phyloP scores from a whole-genome alignment of 257 asterid genomes.

The Solanum phureja region DNA sequence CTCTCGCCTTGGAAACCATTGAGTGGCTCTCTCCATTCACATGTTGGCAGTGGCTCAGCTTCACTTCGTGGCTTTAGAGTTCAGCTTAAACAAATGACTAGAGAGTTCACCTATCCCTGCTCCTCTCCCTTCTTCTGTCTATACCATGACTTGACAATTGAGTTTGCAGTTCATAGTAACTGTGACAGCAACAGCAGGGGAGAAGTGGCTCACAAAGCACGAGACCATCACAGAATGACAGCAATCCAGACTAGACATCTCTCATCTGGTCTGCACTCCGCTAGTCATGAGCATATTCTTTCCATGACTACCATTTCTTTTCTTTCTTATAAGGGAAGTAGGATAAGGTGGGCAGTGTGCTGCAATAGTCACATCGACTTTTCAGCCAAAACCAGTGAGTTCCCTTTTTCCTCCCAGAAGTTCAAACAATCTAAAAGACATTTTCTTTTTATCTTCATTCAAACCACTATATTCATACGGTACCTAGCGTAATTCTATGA shows the following conservation, averaged over 20 bases:
- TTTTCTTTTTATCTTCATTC: neutral
- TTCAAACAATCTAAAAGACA: neutral
- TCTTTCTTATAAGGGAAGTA: neutral
- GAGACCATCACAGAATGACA: neutral
- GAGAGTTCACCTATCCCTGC: neutral
- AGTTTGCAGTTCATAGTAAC: neutral
- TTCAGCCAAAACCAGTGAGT: neutral
- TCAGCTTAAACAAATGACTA: neutral
- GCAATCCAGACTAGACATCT: neutral
- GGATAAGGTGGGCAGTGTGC: neutral
- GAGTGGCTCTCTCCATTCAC: neutral
- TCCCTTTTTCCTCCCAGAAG: neutral
- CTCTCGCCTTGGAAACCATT: neutral
- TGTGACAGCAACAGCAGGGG: neutral
- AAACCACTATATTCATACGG: neutral
- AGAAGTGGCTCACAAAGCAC: neutral
- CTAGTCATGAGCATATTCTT: neutral
- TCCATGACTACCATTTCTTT: neutral
- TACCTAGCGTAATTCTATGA: neutral
- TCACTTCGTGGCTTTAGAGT: neutral
- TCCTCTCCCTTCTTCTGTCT: neutral
- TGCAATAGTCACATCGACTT: neutral
- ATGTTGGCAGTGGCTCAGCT: neutral
- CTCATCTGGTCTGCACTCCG: neutral
- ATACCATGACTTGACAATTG: neutral